Evolutionary conservation across 202 grass and related monocot genomes (phyloP).

Genomic region (Setaria viridis): DNA sequence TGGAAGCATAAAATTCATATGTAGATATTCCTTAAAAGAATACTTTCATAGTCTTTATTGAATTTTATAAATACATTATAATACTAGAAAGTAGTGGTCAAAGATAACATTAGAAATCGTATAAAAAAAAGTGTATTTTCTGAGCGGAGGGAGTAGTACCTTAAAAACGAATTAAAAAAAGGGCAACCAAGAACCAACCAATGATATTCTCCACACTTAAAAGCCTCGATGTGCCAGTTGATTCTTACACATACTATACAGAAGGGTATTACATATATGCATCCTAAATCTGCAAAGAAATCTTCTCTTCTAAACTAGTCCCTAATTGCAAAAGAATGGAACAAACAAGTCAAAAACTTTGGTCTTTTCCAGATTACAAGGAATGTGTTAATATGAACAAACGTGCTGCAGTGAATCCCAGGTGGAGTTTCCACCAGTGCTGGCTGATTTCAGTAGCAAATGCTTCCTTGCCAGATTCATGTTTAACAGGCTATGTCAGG

Average conservation of each 20-base stretch:
- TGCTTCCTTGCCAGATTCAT: neutral
- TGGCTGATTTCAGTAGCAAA: slow-evolving; percentile 10
- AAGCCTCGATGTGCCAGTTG: neutral
- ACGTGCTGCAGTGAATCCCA: neutral
- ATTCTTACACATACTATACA: slow-evolving; percentile 50
- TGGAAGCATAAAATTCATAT: neutral
- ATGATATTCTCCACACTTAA: neutral
- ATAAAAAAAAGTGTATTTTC: neutral
- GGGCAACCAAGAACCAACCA: neutral
- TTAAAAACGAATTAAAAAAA: neutral
- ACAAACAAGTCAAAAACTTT: slow-evolving; percentile 12
- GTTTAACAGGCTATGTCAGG: neutral
- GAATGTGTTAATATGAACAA: slow-evolving; percentile 29
- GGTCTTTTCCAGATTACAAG: neutral
- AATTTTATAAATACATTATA: neutral
- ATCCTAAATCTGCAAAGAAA: slow-evolving; percentile 32
- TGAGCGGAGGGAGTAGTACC: neutral
- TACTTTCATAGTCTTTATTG: neutral
- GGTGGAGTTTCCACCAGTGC: neutral
- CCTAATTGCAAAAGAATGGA: slow-evolving; percentile 12
- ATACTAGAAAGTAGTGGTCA: neutral
- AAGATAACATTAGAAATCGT: neutral
- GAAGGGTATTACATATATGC: neutral
- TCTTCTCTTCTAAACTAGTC: slow-evolving; percentile 5
- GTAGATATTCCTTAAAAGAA: neutral